phyloP scores from a whole-genome alignment of 805 yeast species.

The Suhomyces sp. region DNA sequence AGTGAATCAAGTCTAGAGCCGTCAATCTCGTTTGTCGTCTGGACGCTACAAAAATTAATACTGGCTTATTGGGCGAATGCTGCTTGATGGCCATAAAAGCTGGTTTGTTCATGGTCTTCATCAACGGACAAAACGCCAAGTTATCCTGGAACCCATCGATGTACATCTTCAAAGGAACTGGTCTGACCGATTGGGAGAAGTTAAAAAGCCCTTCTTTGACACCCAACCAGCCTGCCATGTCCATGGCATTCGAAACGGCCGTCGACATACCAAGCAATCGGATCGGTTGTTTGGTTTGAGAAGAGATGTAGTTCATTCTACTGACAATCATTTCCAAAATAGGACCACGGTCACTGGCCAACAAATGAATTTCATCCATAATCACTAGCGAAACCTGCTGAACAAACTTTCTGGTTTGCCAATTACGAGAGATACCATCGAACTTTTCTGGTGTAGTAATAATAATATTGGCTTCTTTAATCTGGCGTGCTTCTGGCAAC shows the following conservation, averaged over 20 bases:
- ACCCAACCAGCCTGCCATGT: conserved; percentile 83
- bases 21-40: conserved; percentile 80
- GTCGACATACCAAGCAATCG: conserved; percentile 77
- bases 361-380: conserved; percentile 82
- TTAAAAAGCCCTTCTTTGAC: conserved; percentile 73
- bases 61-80: conserved; percentile 84
- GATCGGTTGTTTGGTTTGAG: conserved; percentile 57
- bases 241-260: conserved; percentile 82
- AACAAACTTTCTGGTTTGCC: conserved; percentile 77
- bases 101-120: conserved; percentile 88
- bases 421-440: conserved; percentile 82
- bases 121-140: conserved; percentile 74
- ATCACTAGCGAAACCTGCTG: conserved; percentile 72
- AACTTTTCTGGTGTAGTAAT: conserved; percentile 85
- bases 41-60: conserved; percentile 79
- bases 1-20: conserved; percentile 71
- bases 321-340: conserved; percentile 87
- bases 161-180: conserved; percentile 83
- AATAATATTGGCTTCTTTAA: conserved; percentile 67
- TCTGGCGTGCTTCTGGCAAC: conserved; percentile 64
- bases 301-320: conserved; percentile 71
- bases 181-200: conserved; percentile 79
- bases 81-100: conserved; percentile 90
- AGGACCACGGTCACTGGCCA: conserved; percentile 85
- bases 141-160: conserved; percentile 85